A percentile compares a stretch with the other conserved stretches of the same genome.
These are phyloP conservation scores for Zopfia rhizophila DNA, from an alignment of 2,329 filamentous ascomycete species.

Conservation along the genomic window DNA sequence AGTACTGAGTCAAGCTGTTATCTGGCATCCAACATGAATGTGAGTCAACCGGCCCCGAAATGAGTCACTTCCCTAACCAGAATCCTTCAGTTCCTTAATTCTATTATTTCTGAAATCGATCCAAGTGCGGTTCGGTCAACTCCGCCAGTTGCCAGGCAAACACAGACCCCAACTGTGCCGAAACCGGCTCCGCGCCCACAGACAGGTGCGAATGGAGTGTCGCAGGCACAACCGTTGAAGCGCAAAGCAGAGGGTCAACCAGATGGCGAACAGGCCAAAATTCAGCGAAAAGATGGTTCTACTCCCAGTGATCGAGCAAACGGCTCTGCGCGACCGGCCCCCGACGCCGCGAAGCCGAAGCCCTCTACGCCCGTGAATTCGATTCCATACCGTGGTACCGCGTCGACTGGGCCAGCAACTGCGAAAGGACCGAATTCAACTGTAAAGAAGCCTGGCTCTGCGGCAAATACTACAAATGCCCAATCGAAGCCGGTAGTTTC, in stretches of 20 bases:
- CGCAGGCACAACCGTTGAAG: conserved; percentile 51
- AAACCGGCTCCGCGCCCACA: conserved; percentile 45
- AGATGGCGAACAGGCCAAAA: conserved; percentile 41
- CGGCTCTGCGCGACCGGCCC: conserved; percentile 32
- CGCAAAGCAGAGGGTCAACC: conserved; percentile 53
- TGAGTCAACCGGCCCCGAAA: conserved; percentile 37
- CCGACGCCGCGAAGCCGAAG: conserved; percentile 36
- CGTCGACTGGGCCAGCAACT: conserved; percentile 32
- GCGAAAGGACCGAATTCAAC: conserved; percentile 32
- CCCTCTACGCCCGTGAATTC: conserved; percentile 30
- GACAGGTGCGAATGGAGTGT: conserved; percentile 37
- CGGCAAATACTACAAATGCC: conserved; percentile 24
- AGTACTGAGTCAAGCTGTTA: conserved; percentile 49
- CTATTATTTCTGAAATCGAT: conserved; percentile 52
- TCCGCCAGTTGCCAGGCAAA: conserved; percentile 30
- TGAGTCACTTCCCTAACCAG: conserved; percentile 13
- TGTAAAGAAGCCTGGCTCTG: conserved; percentile 36
- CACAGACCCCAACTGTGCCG: conserved; percentile 37
- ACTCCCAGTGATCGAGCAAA: conserved; percentile 35
- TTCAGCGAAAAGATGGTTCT: conserved; percentile 45
- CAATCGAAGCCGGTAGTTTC: conserved; percentile 18
- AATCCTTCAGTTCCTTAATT: conserved; percentile 39
- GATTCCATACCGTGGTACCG: conserved; percentile 52
- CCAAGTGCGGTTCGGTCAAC: conserved; percentile 36
- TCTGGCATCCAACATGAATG: conserved; percentile 49